phyloP scores from a whole-genome alignment of 208 protist genomes.

The Leishmania tropica region DNA sequence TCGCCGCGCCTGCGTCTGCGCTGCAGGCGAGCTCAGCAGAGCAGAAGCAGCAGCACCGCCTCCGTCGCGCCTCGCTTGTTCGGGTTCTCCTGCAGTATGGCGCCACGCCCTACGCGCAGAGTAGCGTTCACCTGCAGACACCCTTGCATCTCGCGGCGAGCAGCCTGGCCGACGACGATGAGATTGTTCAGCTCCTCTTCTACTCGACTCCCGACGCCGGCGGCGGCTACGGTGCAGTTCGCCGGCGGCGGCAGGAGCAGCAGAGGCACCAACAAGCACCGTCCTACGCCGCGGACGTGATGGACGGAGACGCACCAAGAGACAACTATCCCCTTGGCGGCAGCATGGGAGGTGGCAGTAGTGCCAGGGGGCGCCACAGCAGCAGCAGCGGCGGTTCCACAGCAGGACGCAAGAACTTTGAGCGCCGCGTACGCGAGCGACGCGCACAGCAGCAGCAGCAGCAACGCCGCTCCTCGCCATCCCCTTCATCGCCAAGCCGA shows the following conservation, averaged over 20 bases:
- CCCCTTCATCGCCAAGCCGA: background rate
- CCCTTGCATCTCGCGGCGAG: constrained; percentile 63
- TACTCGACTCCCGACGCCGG: constrained; percentile 16
- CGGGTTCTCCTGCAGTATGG: constrained; percentile 55
- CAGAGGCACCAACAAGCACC: background rate
- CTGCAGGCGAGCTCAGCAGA: background rate
- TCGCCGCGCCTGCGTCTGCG: background rate
- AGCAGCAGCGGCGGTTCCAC: background rate
- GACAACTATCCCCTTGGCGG: background rate
- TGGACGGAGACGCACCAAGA: background rate
- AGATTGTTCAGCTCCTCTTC: constrained; percentile 45
- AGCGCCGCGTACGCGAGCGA: constrained; percentile 6
- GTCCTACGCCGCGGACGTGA: background rate
- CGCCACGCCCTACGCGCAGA: constrained; percentile 53
- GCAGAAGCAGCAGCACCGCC: constrained; percentile 6
- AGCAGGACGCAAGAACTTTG: constrained; percentile 7
- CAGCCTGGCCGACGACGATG: constrained; percentile 26
- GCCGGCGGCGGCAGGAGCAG: constrained; percentile 7
- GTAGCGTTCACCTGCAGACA: constrained; percentile 49
- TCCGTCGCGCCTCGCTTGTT: constrained; percentile 33
- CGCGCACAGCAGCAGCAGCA: constrained; percentile 3
- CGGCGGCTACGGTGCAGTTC: background rate
- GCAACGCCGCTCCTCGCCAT: background rate
- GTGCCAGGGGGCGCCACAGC: background rate
- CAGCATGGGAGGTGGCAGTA: background rate